Evolutionary conservation across 2,329 filamentous ascomycete species (phyloP).

Genomic region (Xylaria sp.): DNA sequence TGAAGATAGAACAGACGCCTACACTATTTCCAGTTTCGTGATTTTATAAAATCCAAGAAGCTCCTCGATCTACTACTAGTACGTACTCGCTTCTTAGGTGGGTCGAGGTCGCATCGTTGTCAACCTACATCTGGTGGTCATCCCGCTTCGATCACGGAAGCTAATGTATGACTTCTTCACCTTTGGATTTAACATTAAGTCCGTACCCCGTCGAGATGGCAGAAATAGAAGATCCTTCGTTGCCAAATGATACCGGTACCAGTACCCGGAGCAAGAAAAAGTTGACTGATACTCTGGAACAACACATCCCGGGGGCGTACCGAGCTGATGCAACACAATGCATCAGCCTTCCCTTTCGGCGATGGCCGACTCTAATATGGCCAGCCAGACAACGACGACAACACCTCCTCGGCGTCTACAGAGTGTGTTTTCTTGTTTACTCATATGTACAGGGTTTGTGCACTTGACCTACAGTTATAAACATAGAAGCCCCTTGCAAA

Average conservation of each 20-base stretch:
- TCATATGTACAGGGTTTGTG: background rate
- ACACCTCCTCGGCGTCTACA: background rate
- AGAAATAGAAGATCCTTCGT: constrained; percentile 8
- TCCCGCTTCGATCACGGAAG: constrained; percentile 14
- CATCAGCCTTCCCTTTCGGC: constrained; percentile 32
- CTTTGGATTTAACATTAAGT: constrained; percentile 15
- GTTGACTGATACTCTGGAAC: constrained; percentile 14
- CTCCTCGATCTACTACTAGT: constrained; percentile 18
- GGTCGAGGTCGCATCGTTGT: constrained; percentile 16
- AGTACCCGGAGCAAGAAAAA: constrained; percentile 7
- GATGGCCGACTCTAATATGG: constrained; percentile 25
- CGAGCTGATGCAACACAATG: constrained; percentile 16
- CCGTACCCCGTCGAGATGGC: constrained; percentile 1
- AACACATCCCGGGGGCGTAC: constrained; percentile 15
- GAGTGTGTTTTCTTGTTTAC: background rate
- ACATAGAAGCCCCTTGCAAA: constrained; percentile 6
- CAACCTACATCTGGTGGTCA: background rate
- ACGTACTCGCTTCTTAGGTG: background rate
- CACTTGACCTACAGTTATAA: background rate
- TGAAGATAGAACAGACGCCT: constrained; percentile 11
- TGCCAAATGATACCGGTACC: constrained; percentile 24
- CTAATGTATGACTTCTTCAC: constrained; percentile 22
- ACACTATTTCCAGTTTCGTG: constrained; percentile 13
- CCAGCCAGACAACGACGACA: constrained; percentile 7
- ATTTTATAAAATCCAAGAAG: constrained; percentile 8